Base-by-base conservation (phyloP, 2,329 filamentous ascomycete genomes). In the Penicillium sp. region DNA sequence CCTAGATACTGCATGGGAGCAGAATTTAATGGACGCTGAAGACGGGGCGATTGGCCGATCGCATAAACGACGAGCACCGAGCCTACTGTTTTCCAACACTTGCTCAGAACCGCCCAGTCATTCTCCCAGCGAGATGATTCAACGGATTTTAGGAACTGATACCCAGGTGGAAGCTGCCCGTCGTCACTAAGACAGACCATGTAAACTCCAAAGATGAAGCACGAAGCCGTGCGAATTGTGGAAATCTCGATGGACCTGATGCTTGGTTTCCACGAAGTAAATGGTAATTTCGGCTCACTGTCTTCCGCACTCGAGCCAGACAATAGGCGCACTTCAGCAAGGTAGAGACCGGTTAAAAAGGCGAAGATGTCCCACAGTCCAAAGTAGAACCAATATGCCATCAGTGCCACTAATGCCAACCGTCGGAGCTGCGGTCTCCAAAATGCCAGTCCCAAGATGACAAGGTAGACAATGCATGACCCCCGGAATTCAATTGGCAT, bases 401-500 rank as follows among this genome's bases (percentile, higher is more conserved):
- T 42, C n/a, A 62, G 20, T 6, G 37, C 8, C 6, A 43, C 49
- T 7, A 61, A 38, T 2, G 48, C 48, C 41, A 46, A 49, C 29
- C 50, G 41, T 23, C 58, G 44, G 4, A 54, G 35, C 33, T 52
- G 49, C 4, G 50, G 52, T 15, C 52, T 46, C 58, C 60, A 62
- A 27, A 53, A 49, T 4, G 58, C 54, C 28, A 61, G 39, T 8
- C 45, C 56, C 10, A 55, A 40, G 6, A 62, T 24, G 9, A 38
- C 27, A 4, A 58, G 31, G 35, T 60, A 64, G 20, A 63, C 52
- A n/a, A 61, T 40, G 15, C 49, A 51, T 2, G 58, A 61, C 1
- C 62, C 62, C 12, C 60, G 53, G 41, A 61, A 59, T 33, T 62
- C 58, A n/a, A 57, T 35, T 0, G 62, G 60, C 49, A 64, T 64